Evolutionary conservation across 2,329 filamentous ascomycete genomes (phyloP), one percentile per base, ranked within the genome.

Genomic region (Trichoderma semiorbis): DNA sequence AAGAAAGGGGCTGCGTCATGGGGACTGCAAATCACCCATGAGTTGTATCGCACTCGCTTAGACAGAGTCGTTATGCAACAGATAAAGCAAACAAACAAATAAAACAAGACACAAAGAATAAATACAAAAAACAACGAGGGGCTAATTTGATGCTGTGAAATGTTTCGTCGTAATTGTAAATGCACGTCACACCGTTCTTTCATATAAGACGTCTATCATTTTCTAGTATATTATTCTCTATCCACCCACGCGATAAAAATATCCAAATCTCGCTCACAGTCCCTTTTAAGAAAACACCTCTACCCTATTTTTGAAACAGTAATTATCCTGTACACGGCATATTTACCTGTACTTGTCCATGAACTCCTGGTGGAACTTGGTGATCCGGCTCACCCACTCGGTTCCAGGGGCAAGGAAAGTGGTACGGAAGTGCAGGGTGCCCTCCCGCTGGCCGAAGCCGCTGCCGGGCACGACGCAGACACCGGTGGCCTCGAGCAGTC

Each of bases 381-480:
- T 89, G 76, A 98, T 94, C 75, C 91, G 88, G 64, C 91, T 90
- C 7, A 97, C 91, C 96, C 96, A 99, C 77, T 97, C 95, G 1
- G 95, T 98, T 16, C 96, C 96, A 0, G 96, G 96, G 0, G 96
- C 95, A 53, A 99, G 85, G 87, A 99, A 99, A 1, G 96, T 99
- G 5, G 96, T 99, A 74, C 96, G 88, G 88, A 99, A 97, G 85
- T 99, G 96, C 78, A 96, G 85, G 0, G 93, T 96, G 77, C 91
- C 92, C 78, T 96, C 92, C 83, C 92, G 95, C 85, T 99, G 96
- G 7, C 96, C 96, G 79, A 99, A 99, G 1, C 96, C 96, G 71
- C 90, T 92, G 58, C 96, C 96, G 1, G 96, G 92, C 3, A 99
- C 94, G 69, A 98, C 92, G 78, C 96, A 99, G 72, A 99, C 92